Base-by-base conservation (phyloP, 2,329 filamentous ascomycete genomes). In the Stachybotrys echinatus region DNA sequence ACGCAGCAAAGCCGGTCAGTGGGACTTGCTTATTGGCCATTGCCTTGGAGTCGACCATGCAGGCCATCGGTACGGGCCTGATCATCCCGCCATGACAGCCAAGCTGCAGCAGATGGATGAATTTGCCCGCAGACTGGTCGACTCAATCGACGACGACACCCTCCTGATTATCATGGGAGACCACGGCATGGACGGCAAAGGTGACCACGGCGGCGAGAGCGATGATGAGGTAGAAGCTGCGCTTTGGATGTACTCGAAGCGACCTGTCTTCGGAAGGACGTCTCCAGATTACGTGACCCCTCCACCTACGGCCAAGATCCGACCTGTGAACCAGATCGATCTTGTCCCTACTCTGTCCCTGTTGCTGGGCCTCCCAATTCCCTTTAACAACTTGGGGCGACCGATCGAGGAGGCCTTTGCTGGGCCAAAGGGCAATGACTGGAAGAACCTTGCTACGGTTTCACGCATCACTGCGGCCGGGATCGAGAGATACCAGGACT, bases 241-340 rank as follows among this genome's bases (percentile, higher is more conserved):
- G 2, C 69, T 99, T 44, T 99, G 94, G 92, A 95, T 99, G 91
- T 99, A 97, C 67, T 95, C 94, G 2, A 95, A 92, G 67, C 85
- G 83, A 58, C 84, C 84, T 0, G 68, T 89, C 10, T 99, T 99
- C 67, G 94, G 94, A 17, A 84, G 91, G 38, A 88, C 83, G 2
- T 76, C 81, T 45, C 72, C 81, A 3, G 79, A 82, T 6, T 79
- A 77, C 55, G 64, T 70, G 14, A 71, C 74, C 19, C 85, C 84
- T 18, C 84, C 82, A 6, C 68, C 72, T n/a, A 89, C 80, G 20
- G 91, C 92, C 39, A 95, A 94, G 65, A 80, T 85, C 20, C 79
- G 88, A 10, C 84, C 88, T 0, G 80, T 84, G 39, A 83, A 83
- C 52, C 94, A 99, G 69, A 99, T 99, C 56, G 94, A 99, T 65